These are phyloP conservation scores for Penicillium sp. DNA, from an alignment of 2,329 filamentous ascomycete genomes.

Conservation along the genomic window DNA sequence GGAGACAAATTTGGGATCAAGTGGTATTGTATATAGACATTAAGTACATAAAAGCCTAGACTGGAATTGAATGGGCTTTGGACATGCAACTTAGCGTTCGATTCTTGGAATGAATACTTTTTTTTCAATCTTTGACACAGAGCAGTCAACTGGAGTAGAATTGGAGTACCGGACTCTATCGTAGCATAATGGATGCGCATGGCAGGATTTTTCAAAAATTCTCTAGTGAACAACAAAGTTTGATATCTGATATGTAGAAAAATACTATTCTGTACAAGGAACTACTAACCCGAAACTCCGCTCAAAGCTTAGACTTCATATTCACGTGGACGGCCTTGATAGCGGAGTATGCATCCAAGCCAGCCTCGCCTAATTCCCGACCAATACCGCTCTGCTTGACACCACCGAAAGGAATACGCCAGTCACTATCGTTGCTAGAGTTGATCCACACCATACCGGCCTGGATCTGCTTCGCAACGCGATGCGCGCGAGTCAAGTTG, in stretches of 20 bases:
- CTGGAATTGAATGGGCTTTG: not conserved
- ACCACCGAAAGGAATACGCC: slow-evolving; percentile 38
- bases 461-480: slow-evolving; percentile 39
- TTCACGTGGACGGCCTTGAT: slow-evolving; percentile 35
- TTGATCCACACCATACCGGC: slow-evolving; percentile 45
- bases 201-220: not conserved
- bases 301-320: slow-evolving; percentile 32
- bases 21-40: slow-evolving; percentile 3
- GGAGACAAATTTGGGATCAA: not conserved
- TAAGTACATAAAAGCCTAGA: slow-evolving; percentile 1
- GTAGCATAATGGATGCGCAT: too few species aligned
- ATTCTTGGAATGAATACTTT: not conserved
- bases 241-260: not conserved
- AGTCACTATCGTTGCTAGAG: slow-evolving; percentile 38
- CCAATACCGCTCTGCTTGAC: slow-evolving; percentile 57
- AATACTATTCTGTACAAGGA: not conserved
- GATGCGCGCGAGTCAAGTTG: slow-evolving; percentile 36
- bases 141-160: too few species aligned
- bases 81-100: not conserved
- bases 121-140: too few species aligned
- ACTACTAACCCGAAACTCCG: not conserved
- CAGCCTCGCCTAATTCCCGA: slow-evolving; percentile 54
- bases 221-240: not conserved
- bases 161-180: too few species aligned
- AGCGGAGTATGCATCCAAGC: slow-evolving; percentile 49